phyloP scores from a whole-genome alignment of 2,329 filamentous ascomycete species.

The Stemphylium beticola region DNA sequence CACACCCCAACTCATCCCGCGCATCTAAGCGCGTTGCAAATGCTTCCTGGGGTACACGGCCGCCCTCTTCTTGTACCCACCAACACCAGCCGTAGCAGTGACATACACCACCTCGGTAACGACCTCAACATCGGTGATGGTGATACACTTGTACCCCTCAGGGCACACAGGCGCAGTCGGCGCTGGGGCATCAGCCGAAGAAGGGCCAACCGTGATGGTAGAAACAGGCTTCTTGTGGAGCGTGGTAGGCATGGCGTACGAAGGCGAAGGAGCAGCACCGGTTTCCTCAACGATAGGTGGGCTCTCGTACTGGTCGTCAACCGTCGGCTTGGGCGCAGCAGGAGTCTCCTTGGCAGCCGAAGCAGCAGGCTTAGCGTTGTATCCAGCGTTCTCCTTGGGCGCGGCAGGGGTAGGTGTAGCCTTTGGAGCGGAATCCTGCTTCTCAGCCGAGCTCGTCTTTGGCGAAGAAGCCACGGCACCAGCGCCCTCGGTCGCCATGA shows the following conservation, averaged over 20 bases:
- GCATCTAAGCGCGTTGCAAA: constrained; percentile 9
- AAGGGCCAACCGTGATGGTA: constrained; percentile 24
- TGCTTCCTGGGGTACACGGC: not conserved
- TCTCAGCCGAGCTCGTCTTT: constrained; percentile 16
- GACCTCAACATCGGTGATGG: constrained; percentile 27
- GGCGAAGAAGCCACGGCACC: constrained; percentile 25
- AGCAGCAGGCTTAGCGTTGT: too few relatives aligned
- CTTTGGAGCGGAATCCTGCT: constrained; percentile 12
- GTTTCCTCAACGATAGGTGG: constrained; percentile 7
- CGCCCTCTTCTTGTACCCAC: constrained; percentile 20
- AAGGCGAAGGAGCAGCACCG: constrained; percentile 3
- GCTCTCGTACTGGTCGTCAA: constrained; percentile 16
- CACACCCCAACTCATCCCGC: not conserved
- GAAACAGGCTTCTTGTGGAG: constrained; percentile 5
- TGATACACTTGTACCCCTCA: constrained; percentile 32
- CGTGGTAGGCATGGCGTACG: constrained; percentile 1
- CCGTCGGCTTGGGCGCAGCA: constrained; percentile 16
- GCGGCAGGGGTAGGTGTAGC: constrained; percentile 6
- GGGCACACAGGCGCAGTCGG: constrained; percentile 30
- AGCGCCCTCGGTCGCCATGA: constrained; percentile 26
- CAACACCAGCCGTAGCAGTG: constrained; percentile 23
- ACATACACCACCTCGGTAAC: constrained; percentile 38
- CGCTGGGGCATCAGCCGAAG: constrained; percentile 24
- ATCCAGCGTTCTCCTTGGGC: not conserved
- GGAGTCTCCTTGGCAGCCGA: not conserved